These are phyloP conservation scores for Hymenoscyphus fructigenus DNA, from an alignment of 2,329 filamentous ascomycete species.

Conservation along the genomic window DNA sequence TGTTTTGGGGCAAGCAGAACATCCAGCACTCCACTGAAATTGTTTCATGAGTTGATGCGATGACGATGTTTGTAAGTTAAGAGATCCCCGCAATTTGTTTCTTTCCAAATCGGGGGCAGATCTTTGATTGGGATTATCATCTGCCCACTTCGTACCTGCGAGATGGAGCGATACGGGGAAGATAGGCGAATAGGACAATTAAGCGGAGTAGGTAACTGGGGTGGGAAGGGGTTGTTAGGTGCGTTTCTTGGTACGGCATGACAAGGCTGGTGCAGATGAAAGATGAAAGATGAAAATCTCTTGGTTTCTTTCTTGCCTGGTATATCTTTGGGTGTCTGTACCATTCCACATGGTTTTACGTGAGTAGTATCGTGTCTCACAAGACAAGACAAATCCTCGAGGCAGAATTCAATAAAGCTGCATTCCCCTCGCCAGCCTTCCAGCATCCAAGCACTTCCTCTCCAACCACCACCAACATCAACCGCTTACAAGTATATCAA, in stretches of 20 bases:
- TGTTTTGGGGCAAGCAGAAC: background rate
- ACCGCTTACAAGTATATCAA: background rate
- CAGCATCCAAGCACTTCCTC: background rate
- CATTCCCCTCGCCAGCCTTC: background rate
- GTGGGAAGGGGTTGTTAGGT: no score
- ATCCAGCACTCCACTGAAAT: background rate
- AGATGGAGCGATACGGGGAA: background rate
- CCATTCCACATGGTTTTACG: background rate
- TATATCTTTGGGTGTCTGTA: background rate
- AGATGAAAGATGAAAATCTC: no score
- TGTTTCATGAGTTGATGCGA: background rate
- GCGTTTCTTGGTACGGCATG: no score
- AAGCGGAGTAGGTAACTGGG: no score
- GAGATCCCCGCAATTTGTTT: background rate
- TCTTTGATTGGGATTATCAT: background rate
- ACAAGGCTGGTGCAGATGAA: no score
- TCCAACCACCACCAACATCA: background rate
- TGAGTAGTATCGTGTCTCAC: no score
- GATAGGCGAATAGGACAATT: no score
- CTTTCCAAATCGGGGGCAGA: background rate
- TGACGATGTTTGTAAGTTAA: background rate
- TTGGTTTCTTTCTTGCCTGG: no score
- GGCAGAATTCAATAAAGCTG: conserved; percentile 2
- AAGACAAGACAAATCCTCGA: background rate
- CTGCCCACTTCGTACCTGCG: background rate